Evolutionary conservation across 148 eudicot species (phyloP).

Genomic region (Chenopodium album): DNA sequence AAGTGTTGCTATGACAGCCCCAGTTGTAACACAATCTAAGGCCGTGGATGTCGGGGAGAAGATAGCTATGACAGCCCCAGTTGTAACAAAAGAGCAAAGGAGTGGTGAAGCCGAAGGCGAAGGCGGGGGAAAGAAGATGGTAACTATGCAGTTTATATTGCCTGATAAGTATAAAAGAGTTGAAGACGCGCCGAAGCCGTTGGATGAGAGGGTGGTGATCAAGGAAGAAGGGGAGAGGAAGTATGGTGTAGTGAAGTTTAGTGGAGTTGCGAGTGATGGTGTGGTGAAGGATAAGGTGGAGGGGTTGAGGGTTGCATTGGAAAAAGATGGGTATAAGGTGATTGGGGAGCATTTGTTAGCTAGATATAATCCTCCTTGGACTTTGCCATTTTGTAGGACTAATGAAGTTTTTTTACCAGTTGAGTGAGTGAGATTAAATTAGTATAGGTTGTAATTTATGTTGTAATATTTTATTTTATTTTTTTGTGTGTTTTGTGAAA

Average conservation of each 20-base stretch:
- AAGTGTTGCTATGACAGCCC: conserved; percentile 50
- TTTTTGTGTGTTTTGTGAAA: not conserved
- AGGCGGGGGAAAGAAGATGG: conserved; percentile 21
- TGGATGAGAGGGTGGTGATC: conserved; percentile 82
- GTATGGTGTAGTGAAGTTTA: conserved; percentile 69
- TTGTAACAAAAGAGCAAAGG: conserved; percentile 31
- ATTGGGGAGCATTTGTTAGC: conserved; percentile 55
- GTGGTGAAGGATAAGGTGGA: conserved; percentile 65
- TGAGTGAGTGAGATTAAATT: conserved; percentile 31
- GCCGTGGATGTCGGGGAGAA: conserved; percentile 5
- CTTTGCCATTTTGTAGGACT: conserved; percentile 65
- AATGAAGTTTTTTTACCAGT: conserved; percentile 77
- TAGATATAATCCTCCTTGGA: conserved; percentile 91
- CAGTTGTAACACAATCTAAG: conserved; percentile 30
- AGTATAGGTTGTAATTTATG: too few relatives aligned
- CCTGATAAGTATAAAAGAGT: conserved; percentile 54
- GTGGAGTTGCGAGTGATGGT: conserved; percentile 53
- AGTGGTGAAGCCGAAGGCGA: not conserved
- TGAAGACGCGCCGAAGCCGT: conserved; percentile 74
- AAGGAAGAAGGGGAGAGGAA: conserved; percentile 65
- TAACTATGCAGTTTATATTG: conserved; percentile 71
- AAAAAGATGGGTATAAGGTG: conserved; percentile 61
- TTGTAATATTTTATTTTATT: not conserved
- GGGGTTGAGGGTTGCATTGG: conserved; percentile 44
- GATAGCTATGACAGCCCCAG: conserved; percentile 67